A percentile compares a stretch with the other conserved stretches of the same genome.
phyloP scores from a whole-genome alignment of 768 basidiomycete genomes.

The Rhizopogon sp. region DNA sequence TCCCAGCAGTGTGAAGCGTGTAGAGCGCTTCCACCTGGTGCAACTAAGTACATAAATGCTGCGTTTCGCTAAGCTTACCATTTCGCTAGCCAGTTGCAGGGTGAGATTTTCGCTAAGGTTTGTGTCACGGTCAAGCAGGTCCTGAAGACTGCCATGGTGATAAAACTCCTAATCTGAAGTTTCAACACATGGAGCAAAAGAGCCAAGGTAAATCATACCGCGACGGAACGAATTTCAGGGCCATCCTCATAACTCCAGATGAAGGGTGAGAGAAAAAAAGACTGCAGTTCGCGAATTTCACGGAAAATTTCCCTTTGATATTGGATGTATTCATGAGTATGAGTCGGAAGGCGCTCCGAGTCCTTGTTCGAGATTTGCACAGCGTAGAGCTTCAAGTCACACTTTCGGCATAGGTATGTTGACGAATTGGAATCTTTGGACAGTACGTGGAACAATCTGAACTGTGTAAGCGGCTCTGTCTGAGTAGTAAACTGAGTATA shows the following conservation, averaged over 20 bases:
- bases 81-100: slow-evolving; percentile 42
- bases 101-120: slow-evolving; percentile 31
- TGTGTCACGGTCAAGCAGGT: slow-evolving; percentile 28
- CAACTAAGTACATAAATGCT: not conserved
- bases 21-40: slow-evolving; percentile 35
- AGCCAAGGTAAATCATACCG: slow-evolving; percentile 23
- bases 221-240: slow-evolving; percentile 33
- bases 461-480: slow-evolving; percentile 23
- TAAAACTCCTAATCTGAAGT: slow-evolving; percentile 28
- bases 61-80: slow-evolving; percentile 29
- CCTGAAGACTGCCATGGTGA: slow-evolving; percentile 25
- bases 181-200: slow-evolving; percentile 5
- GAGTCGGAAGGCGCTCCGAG: slow-evolving; percentile 4
- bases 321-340: slow-evolving; percentile 6
- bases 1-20: slow-evolving; percentile 38
- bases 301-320: slow-evolving; percentile 33
- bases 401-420: slow-evolving; percentile 18
- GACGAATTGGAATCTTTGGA: slow-evolving; percentile 4
- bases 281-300: slow-evolving; percentile 26
- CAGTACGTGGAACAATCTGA: slow-evolving; percentile 25
- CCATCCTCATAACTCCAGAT: slow-evolving; percentile 38
- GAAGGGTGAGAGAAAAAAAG: slow-evolving; percentile 35
- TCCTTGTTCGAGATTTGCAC: slow-evolving; percentile 18
- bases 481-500: slow-evolving; percentile 9
- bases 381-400: slow-evolving; percentile 29